These are phyloP conservation scores for Candolleomyces eurysporus DNA, from an alignment of 768 basidiomycete genomes.

Conservation along the genomic window DNA sequence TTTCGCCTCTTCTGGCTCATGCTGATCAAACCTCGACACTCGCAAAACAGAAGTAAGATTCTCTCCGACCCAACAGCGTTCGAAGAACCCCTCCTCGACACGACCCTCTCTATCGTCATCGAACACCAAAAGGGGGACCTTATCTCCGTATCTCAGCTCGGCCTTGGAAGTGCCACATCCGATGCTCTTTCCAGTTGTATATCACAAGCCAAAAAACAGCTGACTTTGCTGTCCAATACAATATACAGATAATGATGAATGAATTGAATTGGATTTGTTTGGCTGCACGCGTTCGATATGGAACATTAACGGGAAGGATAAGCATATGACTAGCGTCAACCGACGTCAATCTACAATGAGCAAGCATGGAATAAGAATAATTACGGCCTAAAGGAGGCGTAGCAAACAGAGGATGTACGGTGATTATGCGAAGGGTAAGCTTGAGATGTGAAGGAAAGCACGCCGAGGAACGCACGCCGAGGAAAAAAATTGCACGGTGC, in stretches of 20 bases:
- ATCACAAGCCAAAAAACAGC: conserved; percentile 19
- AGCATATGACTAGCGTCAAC: too few species aligned
- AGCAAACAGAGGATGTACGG: too few species aligned
- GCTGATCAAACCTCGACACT: too few species aligned
- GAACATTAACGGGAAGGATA: too few species aligned
- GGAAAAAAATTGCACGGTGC: too few species aligned
- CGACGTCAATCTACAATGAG: too few species aligned
- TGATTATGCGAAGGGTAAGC: too few species aligned
- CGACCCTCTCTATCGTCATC: conserved; percentile 62
- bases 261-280: not conserved
- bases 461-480: too few species aligned
- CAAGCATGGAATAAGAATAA: too few species aligned
- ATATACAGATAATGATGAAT: conserved; percentile 4
- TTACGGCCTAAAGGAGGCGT: too few species aligned
- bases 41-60: conserved; percentile 49
- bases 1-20: not conserved
- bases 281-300: too few species aligned
- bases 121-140: conserved; percentile 44
- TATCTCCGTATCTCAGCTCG: conserved; percentile 54
- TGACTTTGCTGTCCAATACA: conserved; percentile 10
- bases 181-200: conserved; percentile 26
- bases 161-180: conserved; percentile 32
- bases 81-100: conserved; percentile 83
- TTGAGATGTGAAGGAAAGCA: too few species aligned
- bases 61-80: conserved; percentile 87